A percentile compares a stretch with the other conserved stretches of the same genome.
Evolutionary conservation across 768 basidiomycete genomes (phyloP).

Genomic region (Collybia mongolica): DNA sequence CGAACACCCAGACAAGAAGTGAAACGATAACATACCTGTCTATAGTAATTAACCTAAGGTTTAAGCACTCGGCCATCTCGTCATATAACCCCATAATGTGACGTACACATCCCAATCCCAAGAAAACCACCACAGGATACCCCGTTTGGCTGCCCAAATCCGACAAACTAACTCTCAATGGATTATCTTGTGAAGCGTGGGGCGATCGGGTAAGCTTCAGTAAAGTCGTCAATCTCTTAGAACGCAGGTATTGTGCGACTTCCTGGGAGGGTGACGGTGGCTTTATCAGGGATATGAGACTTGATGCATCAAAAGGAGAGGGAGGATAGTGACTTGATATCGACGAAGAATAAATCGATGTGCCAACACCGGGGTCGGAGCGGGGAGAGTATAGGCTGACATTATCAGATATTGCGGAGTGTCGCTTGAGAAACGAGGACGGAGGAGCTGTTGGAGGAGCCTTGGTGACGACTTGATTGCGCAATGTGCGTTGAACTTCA

Average conservation of each 20-base stretch:
- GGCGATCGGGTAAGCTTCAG: slow-evolving; percentile 77
- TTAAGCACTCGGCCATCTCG: slow-evolving; percentile 89
- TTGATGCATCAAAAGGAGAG: slow-evolving; percentile 45
- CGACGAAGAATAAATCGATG: slow-evolving; percentile 52
- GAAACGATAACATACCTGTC: slow-evolving; percentile 61
- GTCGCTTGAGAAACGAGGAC: slow-evolving; percentile 44
- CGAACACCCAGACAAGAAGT: slow-evolving; percentile 7
- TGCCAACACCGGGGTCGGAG: slow-evolving; percentile 49
- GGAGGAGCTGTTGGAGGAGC: slow-evolving; percentile 32
- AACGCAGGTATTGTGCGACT: slow-evolving; percentile 86
- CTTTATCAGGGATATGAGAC: slow-evolving; percentile 39
- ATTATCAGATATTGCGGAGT: slow-evolving; percentile 57
- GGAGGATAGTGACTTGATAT: slow-evolving; percentile 42
- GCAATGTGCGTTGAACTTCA: slow-evolving; percentile 72
- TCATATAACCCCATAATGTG: slow-evolving; percentile 96
- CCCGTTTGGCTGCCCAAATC: slow-evolving; percentile 88
- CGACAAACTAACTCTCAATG: slow-evolving; percentile 86
- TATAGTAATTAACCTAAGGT: slow-evolving; percentile 88
- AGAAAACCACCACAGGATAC: slow-evolving; percentile 85
- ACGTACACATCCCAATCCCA: slow-evolving; percentile 91
- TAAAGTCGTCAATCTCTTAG: slow-evolving; percentile 80
- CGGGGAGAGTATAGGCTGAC: slow-evolving; percentile 53
- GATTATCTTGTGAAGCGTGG: slow-evolving; percentile 71
- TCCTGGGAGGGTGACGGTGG: slow-evolving; percentile 58
- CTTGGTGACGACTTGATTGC: slow-evolving; percentile 49